phyloP scores from a whole-genome alignment of 2,329 filamentous ascomycete genomes.

The Pezicula radicicola region DNA sequence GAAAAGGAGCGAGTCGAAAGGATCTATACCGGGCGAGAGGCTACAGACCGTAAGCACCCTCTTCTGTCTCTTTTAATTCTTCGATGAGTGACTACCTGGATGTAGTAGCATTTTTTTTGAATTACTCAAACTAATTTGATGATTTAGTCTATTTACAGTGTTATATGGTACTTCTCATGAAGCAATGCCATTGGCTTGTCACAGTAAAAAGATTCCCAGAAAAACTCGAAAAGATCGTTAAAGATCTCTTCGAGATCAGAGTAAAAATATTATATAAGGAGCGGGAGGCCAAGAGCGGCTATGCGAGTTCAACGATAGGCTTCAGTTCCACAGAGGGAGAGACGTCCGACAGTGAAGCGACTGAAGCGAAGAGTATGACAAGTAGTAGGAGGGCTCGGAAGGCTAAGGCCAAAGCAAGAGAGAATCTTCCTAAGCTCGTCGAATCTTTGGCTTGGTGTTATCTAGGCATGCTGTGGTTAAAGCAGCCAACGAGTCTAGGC shows the following conservation, averaged over 20 bases:
- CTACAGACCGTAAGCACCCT: conserved; percentile 47
- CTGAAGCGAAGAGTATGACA: conserved; percentile 37
- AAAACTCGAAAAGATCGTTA: conserved; percentile 75
- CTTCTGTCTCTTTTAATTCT: too few relatives aligned
- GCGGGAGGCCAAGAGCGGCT: conserved; percentile 28
- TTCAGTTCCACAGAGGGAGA: conserved; percentile 26
- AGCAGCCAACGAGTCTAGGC: conserved; percentile 71
- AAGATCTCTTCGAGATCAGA: conserved; percentile 77
- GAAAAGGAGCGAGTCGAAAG: conserved; percentile 54
- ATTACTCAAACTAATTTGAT: too few relatives aligned
- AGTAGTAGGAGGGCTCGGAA: conserved; percentile 40
- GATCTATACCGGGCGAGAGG: conserved; percentile 63
- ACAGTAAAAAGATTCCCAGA: conserved; percentile 60
- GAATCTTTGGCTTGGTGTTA: conserved; percentile 81
- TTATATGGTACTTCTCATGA: conserved; percentile 80
- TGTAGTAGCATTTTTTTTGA: too few relatives aligned
- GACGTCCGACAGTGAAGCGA: conserved; percentile 29
- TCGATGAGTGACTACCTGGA: too few relatives aligned
- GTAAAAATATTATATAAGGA: conserved; percentile 35
- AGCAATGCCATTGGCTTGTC: conserved; percentile 75
- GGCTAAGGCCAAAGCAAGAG: conserved; percentile 8
- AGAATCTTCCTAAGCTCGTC: conserved; percentile 59
- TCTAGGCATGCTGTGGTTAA: conserved; percentile 70
- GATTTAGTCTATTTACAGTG: conserved; percentile 68
- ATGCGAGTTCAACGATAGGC: conserved; percentile 24